Base-by-base conservation (phyloP, 1,284 basidiomycete genomes). In the Kalmanozyma brasiliensis region DNA sequence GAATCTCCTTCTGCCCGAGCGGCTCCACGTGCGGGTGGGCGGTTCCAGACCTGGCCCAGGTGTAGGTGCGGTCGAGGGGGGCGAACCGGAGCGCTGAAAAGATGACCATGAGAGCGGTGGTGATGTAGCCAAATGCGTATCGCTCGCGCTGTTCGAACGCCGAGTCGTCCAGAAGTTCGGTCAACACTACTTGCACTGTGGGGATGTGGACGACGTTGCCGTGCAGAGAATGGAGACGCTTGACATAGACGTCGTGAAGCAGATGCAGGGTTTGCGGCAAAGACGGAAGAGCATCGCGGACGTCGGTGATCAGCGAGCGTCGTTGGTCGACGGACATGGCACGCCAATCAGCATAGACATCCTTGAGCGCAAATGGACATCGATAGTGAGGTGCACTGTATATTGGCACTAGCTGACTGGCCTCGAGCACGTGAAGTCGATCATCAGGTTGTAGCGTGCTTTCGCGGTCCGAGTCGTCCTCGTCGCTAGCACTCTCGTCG, bases 361-460 rank as follows among this genome's bases (percentile, higher is more conserved):
- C 65, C 29, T 59, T 62, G 51, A 68, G 51, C 10, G 65, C 65
- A 43, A 68, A 68, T 2, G 59, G 65, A 45, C 65, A 68, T 24
- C 51, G 38, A 20, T 23, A n/a, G 14, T 41, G 40, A 4, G 64
- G 64, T 7, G 64, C 58, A n/a, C 46, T 67, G 8, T 52, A 20
- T n/a, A 62, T 38, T 20, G 35, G 43, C 49, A 63, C 42, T 8
- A 63, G 55, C 16, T 49, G 46, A 17, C 42, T 37, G n/a, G 65
- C 49, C 13, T 58, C 53, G 30, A 56, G 42, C 38, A 52, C 48
- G 8, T 58, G 46, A 1, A 59, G 34, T 8, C 51, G 41, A n/a
- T 63, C 47, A 13, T 63, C 59, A 17, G 38, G 23, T 3, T 49
- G 45, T 3, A 26, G 20, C 13, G 32, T 45, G 9, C 46, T 37